Base-by-base conservation (phyloP, 495 filamentous ascomycete genomes). In the Penicillium steckii region DNA sequence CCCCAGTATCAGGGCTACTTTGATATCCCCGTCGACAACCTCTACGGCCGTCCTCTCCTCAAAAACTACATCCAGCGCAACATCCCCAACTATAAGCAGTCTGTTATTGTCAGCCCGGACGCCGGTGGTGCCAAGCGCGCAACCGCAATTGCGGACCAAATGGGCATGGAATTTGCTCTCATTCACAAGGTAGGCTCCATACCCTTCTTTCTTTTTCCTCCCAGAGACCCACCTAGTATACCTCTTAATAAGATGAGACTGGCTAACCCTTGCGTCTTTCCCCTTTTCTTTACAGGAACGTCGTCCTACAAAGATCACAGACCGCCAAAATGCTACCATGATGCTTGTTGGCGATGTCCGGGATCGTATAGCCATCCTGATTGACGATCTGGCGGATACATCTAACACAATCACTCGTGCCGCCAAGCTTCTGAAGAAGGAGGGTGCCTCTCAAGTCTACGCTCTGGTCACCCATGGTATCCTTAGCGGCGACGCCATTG, bases 1-100 rank as follows among this genome's bases (percentile, higher is more conserved):
- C 91, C 95, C 53, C 95, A 97, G 70, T 97, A 97, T 66, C 94
- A 98, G 68, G 94, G 94, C 41, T 98, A 95, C 78, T 97, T 98
- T 61, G 94, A 97, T 63, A 96, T 97, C 46, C 93, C 92, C 1
- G 95, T 97, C 45, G 94, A 98, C 65, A 98, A 98, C 63, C 78
- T 98, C 15, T 95, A 96, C 64, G 94, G 90, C 12, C 80, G 91
- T 48, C 88, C 91, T 37, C 76, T 96, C 35, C 78, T 97, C 43
- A 87, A 94, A 69, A 86, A 85, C 45, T 97, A 96, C 70, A 96
- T 98, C 56, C 82, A 88, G 70, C 84, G 87, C 48, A 82, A 88
- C 53, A 95, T 97, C 60, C 87, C 91, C 52, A 87, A 91, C 60
- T 90, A 84, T 70, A 87, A 88, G 69, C 80, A 92, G 50, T 88